Evolutionary conservation across 2,329 filamentous ascomycete genomes (phyloP), one percentile per base, ranked within the genome.

Genomic region (Arthroderma sp.): DNA sequence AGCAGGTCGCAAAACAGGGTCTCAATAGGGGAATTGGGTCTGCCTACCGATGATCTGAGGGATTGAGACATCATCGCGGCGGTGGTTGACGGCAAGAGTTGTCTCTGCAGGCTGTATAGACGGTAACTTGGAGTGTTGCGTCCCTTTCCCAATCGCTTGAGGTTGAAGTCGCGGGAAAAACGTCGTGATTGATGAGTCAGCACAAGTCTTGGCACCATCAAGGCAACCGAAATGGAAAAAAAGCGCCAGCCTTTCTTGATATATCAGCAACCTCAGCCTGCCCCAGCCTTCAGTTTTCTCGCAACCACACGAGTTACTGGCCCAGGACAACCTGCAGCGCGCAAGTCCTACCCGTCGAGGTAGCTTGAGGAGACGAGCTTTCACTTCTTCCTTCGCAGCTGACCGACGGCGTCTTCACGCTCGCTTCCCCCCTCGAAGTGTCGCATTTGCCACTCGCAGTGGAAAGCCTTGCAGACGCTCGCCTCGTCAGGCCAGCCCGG

Each of bases 401-500:
- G 62, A 60, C 58, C 39, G 54, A 60, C 61, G 61, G 65, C 66
- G 65, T 39, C 62, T 63, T 66, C n/a, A n/a, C n/a, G n/a, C n/a
- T 68, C 65, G 64, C 62, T 61, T 65, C 64, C 67, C 65, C 63
- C 63, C 64, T 67, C 64, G 66, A 66, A 68, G 67, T 68, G 64
- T 11, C 25, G 67, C 61, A 25, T 39, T 41, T 47, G 44, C 56
- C 52, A 54, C 52, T 38, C 23, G 13, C 52, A 37, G 52, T 28
- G 33, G 38, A n/a, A 54, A 41, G 47, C 47, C 47, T 51, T 31
- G 25, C 25, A 19, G 47, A 31, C 28, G 28, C 25, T 19, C 35
- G 52, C 19, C 23, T 38, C 52, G 11, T 38, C 19, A 37, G 35
- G 37, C 37, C 52, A 23, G 52, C 52, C 35, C 33, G 31, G 52